These are phyloP conservation scores for Mycena sp. DNA, from an alignment of 1,284 basidiomycete genomes.

Conservation along the genomic window DNA sequence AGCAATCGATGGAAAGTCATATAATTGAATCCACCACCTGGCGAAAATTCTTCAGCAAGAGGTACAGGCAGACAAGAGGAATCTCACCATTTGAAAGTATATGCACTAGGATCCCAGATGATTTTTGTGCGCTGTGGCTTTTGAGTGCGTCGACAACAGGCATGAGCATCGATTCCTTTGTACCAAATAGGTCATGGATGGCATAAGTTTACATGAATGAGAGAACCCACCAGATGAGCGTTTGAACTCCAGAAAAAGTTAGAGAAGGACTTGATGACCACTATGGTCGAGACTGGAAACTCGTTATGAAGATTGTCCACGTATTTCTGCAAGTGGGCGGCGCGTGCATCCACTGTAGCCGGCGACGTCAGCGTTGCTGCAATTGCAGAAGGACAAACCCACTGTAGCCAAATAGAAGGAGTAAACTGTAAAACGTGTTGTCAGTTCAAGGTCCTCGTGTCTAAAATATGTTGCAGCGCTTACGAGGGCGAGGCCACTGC, in stretches of 20 bases:
- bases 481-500: not conserved
- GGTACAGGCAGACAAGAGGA: not conserved
- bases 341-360: not conserved
- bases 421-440: not conserved
- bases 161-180: conserved; percentile 3
- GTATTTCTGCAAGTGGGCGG: not conserved
- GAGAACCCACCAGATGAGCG: not conserved
- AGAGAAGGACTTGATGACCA: conserved; percentile 12
- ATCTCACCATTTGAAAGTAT: not conserved
- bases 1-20: conserved; percentile 1
- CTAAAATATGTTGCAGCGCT: not conserved
- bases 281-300: not conserved
- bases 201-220: not conserved
- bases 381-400: not conserved
- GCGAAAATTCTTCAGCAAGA: not conserved
- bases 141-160: not conserved
- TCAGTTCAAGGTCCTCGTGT: not conserved
- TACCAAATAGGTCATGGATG: not conserved
- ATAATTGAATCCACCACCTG: conserved; percentile 6
- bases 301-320: not conserved
- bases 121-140: not conserved
- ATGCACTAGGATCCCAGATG: not conserved
- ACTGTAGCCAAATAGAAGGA: conserved; percentile 6
- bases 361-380: not conserved
- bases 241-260: conserved; percentile 6